Evolutionary conservation across 2,329 filamentous ascomycete genomes (phyloP).

Genomic region (Colletotrichum aenigma): DNA sequence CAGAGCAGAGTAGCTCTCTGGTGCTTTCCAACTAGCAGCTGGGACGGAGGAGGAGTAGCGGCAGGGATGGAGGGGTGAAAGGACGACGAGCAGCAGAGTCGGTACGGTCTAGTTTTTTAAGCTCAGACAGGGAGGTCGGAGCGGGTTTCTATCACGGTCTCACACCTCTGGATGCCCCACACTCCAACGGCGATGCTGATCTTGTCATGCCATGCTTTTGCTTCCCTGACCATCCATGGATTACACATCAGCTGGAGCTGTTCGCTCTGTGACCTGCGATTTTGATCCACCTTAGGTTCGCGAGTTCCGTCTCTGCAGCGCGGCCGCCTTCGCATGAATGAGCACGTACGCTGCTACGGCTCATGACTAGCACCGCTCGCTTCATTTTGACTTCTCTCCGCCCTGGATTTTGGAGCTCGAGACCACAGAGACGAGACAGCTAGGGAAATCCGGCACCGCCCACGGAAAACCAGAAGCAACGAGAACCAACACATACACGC

Average conservation of each 20-base stretch:
- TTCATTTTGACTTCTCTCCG: not conserved
- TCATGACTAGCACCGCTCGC: not conserved
- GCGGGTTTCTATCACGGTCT: slow-evolving; percentile 6
- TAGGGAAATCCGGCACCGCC: not conserved
- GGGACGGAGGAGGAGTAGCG: not conserved
- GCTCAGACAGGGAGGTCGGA: slow-evolving; percentile 11
- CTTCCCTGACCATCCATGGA: not conserved
- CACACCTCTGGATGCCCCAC: not conserved
- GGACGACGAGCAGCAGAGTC: not conserved
- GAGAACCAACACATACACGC: not conserved
- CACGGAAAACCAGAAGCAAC: not conserved
- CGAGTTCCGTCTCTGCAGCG: not conserved
- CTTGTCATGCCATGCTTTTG: not conserved
- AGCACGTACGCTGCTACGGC: not conserved
- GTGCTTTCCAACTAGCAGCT: not conserved
- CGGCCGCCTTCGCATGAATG: not conserved
- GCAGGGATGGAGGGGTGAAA: not conserved
- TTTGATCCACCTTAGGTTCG: not conserved
- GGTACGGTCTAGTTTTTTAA: slow-evolving; percentile 2
- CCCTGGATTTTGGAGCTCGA: not conserved
- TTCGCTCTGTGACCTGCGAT: not conserved
- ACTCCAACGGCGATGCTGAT: not conserved
- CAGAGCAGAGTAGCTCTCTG: not conserved
- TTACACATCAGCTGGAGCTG: not conserved
- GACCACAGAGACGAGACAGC: not conserved